These are phyloP conservation scores for Elongisporangium undulatum DNA, from an alignment of 352 stramenopile genomes.

Conservation along the genomic window DNA sequence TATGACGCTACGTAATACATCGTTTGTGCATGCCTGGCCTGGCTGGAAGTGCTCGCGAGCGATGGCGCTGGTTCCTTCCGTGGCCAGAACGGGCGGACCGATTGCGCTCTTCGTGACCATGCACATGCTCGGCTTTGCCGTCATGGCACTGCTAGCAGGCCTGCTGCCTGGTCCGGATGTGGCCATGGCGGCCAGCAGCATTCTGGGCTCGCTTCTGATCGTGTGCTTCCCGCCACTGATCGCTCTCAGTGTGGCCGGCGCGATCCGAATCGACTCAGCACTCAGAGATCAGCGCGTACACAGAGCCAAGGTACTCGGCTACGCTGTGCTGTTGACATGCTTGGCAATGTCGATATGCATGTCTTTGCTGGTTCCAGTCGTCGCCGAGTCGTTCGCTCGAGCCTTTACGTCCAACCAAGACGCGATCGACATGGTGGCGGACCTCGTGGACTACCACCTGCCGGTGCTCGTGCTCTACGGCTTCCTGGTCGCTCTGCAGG, in stretches of 20 bases:
- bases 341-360: slow-evolving; percentile 3
- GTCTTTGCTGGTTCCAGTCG: slow-evolving; percentile 5
- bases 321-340: slow-evolving; percentile 12
- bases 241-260: slow-evolving; percentile 18
- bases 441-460: not conserved
- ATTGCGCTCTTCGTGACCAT: slow-evolving; percentile 3
- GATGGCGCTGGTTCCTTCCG: slow-evolving; percentile 1
- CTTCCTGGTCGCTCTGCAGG: slow-evolving; percentile 6
- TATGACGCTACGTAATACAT: slow-evolving; percentile 1
- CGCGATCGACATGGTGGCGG: slow-evolving; percentile 1
- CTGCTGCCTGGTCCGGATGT: slow-evolving; percentile 13
- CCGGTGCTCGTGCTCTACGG: too few relatives aligned
- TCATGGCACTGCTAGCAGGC: slow-evolving; percentile 8
- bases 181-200: slow-evolving; percentile 27
- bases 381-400: slow-evolving; percentile 12
- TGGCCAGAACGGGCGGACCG: not conserved
- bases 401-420: slow-evolving; percentile 15
- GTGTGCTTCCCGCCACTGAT: slow-evolving; percentile 27
- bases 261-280: slow-evolving; percentile 30
- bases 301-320: slow-evolving; percentile 14
- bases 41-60: slow-evolving; percentile 3
- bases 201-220: slow-evolving; percentile 20
- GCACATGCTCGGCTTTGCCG: slow-evolving; percentile 2
- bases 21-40: slow-evolving; percentile 9
- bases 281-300: slow-evolving; percentile 16